A percentile compares a stretch with the other conserved stretches of the same genome.
These are phyloP conservation scores for Coemansia biformis DNA, from an alignment of 192 early-diverging fungal species.

Conservation along the genomic window DNA sequence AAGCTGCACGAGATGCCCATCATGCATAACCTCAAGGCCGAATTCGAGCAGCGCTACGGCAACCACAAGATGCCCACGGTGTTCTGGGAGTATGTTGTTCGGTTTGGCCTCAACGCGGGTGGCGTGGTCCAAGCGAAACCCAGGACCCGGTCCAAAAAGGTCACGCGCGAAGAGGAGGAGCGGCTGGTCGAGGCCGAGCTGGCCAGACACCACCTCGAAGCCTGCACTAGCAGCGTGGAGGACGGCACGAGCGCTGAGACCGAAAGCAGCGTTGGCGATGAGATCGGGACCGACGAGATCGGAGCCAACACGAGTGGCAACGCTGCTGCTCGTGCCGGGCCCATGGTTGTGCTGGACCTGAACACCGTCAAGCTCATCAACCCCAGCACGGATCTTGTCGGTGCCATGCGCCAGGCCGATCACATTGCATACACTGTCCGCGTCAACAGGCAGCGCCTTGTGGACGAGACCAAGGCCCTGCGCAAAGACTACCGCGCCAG, in stretches of 20 bases:
- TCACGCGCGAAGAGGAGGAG: conserved; percentile 3
- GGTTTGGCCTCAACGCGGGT: conserved; percentile 6
- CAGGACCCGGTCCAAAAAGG: conserved; percentile 3
- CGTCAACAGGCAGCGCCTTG: conserved; percentile 7
- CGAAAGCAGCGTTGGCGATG: background rate
- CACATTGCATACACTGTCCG: conserved; percentile 29
- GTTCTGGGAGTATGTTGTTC: conserved; percentile 46
- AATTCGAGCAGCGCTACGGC: conserved; percentile 77
- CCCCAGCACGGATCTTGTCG: conserved; percentile 20
- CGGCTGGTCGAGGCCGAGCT: conserved; percentile 21
- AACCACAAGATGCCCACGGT: conserved; percentile 62
- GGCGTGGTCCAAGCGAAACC: conserved; percentile 5
- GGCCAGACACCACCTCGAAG: conserved; percentile 15
- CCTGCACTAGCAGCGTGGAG: conserved; percentile 5
- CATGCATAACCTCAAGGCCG: conserved; percentile 74
- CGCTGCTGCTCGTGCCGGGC: conserved; percentile 1
- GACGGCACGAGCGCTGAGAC: background rate
- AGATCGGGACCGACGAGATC: background rate
- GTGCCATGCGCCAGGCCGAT: conserved; percentile 32
- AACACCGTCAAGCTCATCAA: conserved; percentile 23
- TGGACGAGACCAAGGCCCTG: background rate
- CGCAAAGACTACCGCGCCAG: background rate
- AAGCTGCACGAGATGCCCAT: conserved; percentile 75
- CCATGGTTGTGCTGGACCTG: conserved; percentile 17
- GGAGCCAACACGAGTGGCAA: background rate